Conservation (phyloP, 345 rosid species). For the Rubroshorea leprosula region DNA sequence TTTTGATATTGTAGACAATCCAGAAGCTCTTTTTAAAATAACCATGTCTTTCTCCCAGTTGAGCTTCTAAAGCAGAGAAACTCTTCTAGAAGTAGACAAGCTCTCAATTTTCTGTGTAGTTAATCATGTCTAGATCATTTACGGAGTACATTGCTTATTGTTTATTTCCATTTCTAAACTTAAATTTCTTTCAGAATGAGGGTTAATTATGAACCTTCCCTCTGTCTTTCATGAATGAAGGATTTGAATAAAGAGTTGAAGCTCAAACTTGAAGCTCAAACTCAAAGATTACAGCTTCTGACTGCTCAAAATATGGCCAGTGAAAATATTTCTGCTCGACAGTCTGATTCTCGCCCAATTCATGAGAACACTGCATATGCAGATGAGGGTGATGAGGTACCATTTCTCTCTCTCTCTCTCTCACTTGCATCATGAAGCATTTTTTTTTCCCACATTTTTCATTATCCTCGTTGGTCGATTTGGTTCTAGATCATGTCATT, state of each 20-base stretch:
- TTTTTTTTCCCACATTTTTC: background rate
- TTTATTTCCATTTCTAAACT: background rate
- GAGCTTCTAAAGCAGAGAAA: too few relatives aligned
- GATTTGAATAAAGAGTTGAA: conserved; percentile 80
- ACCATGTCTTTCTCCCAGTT: too few relatives aligned
- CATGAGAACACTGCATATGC: conserved; percentile 67
- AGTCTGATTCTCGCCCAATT: conserved; percentile 35
- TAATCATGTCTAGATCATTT: too few relatives aligned
- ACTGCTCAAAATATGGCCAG: conserved; percentile 72
- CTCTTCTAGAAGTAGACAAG: too few relatives aligned
- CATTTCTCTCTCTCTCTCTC: conserved; percentile 11
- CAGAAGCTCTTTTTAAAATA: too few relatives aligned
- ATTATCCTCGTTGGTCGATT: background rate
- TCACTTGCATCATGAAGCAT: background rate
- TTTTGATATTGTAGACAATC: too few relatives aligned
- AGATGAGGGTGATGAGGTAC: conserved; percentile 99
- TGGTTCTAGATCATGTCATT: conserved; percentile 2
- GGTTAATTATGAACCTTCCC: background rate
- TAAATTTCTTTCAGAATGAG: background rate
- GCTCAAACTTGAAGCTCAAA: conserved; percentile 83
- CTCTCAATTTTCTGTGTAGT: too few relatives aligned
- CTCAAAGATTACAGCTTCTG: conserved; percentile 88
- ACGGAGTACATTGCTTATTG: background rate
- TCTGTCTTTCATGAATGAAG: conserved; percentile 36
- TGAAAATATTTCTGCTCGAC: conserved; percentile 45